Percentiles rank a stretch among this genome's conserved stretches.
Evolutionary conservation across 176 grass and related monocot genomes (phyloP).

Genomic region (Zoysia japonica): DNA sequence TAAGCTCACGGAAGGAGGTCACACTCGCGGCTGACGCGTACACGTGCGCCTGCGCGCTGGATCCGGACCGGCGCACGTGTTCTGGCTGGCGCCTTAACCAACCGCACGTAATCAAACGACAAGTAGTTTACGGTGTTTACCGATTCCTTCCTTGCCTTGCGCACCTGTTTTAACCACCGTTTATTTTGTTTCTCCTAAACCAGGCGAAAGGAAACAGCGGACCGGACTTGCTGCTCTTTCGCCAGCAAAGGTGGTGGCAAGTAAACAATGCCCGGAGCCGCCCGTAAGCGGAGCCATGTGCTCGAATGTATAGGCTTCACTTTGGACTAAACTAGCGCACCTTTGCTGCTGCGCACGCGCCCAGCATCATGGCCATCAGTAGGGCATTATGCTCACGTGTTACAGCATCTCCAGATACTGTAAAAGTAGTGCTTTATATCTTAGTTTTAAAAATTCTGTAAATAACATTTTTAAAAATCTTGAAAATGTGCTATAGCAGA

Average conservation of each 20-base stretch:
- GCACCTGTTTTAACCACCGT: neutral
- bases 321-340: slow-evolving; percentile 24
- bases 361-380: neutral
- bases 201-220: neutral
- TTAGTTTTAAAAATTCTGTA: no score
- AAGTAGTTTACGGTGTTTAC: no score
- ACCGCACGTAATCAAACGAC: slow-evolving; percentile 12
- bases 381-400: slow-evolving; percentile 6
- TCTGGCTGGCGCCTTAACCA: slow-evolving; percentile 19
- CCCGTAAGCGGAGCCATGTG: slow-evolving; percentile 18
- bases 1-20: neutral
- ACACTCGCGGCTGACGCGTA: slow-evolving; percentile 20
- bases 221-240: neutral
- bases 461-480: no score
- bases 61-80: slow-evolving; percentile 34
- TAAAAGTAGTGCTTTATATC: no score
- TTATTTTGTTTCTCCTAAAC: neutral
- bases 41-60: slow-evolving; percentile 3
- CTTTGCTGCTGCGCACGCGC: neutral
- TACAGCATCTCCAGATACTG: no score
- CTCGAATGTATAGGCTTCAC: slow-evolving; percentile 19
- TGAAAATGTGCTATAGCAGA: no score
- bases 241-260: neutral
- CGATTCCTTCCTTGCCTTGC: slow-evolving; percentile 23
- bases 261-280: neutral